These are phyloP conservation scores for Striga asiatica DNA, from an alignment of 257 asterid genomes.

Conservation along the genomic window DNA sequence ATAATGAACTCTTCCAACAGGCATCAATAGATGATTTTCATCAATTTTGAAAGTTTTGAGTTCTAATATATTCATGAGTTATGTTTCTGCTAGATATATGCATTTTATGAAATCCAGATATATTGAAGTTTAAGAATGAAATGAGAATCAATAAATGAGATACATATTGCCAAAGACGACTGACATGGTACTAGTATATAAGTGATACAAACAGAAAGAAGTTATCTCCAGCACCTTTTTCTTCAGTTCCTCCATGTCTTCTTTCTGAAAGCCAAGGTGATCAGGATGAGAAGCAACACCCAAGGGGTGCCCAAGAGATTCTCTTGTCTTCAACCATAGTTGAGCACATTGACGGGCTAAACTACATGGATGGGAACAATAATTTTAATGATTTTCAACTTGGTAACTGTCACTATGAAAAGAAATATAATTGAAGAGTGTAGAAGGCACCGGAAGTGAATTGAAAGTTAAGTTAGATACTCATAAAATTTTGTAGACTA, in stretches of 20 bases:
- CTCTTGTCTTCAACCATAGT: constrained; percentile 86
- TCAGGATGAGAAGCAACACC: constrained; percentile 48
- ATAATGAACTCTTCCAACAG: no score
- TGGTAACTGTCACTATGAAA: constrained; percentile 3
- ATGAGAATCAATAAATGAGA: no score
- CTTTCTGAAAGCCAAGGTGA: constrained; percentile 37
- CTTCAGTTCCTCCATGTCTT: constrained; percentile 46
- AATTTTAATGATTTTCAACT: background rate
- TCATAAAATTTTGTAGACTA: constrained; percentile 1
- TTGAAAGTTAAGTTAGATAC: no score
- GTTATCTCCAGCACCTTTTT: constrained; percentile 42
- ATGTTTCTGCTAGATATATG: no score
- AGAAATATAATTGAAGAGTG: no score
- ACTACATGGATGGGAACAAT: constrained; percentile 34
- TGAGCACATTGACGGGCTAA: constrained; percentile 96
- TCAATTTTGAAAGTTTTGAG: no score
- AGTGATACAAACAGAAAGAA: background rate
- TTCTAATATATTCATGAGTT: no score
- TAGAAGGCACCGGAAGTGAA: no score
- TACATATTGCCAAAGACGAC: no score
- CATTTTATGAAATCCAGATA: no score
- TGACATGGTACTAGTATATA: constrained; percentile 2
- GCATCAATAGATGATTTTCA: no score
- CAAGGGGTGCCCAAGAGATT: constrained; percentile 84
- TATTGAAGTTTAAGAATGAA: no score